Evolutionary conservation across 371 early-diverging fungal genomes (phyloP), one percentile per base, ranked within the genome.

Genomic region (Caulochytrium protostelioides): DNA sequence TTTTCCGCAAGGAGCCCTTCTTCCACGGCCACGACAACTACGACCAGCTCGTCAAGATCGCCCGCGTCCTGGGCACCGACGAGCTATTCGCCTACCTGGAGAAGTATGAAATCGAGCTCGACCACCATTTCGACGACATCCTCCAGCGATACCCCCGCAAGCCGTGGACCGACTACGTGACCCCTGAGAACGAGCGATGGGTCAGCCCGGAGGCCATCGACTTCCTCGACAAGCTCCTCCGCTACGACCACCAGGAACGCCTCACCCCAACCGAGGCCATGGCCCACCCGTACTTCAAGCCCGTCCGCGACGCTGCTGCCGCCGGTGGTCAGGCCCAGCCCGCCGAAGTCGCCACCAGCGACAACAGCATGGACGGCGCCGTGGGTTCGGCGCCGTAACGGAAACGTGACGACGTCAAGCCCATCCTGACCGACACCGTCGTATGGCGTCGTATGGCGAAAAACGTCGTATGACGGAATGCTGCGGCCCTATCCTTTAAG

Each of bases 11-110:
- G 58, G 91, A 90, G 38, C 98, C 98, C 0, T 94, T 99, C 57
- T 99, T 99, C 76, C 86, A 90, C 47, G 98, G 98, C 19, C 76
- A 79, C 34, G 92, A 94, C 56, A 97, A 97, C 58, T 77, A 80
- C 48, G 97, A 97, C 51, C 98, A 98, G 57, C 70, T 99, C 35
- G 84, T 90, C 27, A 86, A 85, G 60, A 97, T 99, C 53, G 87
- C 92, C 27, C 82, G 82, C 51, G 76, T 85, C 5, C 65, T 97
- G 26, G 99, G 99, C 26, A 90, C 85, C 6, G 81, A 87, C 30
- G 84, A 83, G 26, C 62, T 98, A 31, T 62, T 71, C 44, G 66
- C 60, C 13, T 99, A 98, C 52, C 53, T 92, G 42, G 72, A 81
- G 39, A 94, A 97, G 60, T 98, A 97, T 62, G 73, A 82, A 33